Conservation (phyloP, 2,329 filamentous ascomycete genomes). For the Ceratocystis alfenasii region DNA sequence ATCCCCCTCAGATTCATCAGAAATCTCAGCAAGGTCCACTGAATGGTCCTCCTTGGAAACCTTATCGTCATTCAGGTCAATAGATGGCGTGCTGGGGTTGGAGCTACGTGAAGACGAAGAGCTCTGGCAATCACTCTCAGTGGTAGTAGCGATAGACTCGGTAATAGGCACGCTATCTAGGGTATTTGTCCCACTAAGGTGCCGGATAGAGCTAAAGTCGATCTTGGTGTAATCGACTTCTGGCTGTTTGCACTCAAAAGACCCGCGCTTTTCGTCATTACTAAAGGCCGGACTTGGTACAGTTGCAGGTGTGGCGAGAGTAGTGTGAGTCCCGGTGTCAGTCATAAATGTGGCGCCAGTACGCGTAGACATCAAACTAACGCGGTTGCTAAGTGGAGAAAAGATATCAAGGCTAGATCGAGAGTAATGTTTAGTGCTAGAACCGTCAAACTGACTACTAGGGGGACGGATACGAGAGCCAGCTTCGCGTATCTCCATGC, state of each 20-base stretch:
- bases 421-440: conserved; percentile 49
- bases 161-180: conserved; percentile 27
- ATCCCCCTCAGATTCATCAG: conserved; percentile 19
- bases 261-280: conserved; percentile 37
- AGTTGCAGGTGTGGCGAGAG: conserved; percentile 41
- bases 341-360: conserved; percentile 61
- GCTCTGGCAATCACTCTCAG: conserved; percentile 21
- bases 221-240: conserved; percentile 51
- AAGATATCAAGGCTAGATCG: conserved; percentile 59
- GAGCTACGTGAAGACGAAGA: conserved; percentile 19
- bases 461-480: conserved; percentile 57
- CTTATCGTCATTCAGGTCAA: conserved; percentile 20
- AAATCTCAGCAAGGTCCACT: neutral
- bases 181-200: conserved; percentile 34
- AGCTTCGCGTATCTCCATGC: conserved; percentile 82
- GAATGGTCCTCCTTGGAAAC: neutral
- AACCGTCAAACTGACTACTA: conserved; percentile 73
- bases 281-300: conserved; percentile 44
- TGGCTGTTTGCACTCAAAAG: conserved; percentile 29
- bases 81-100: conserved; percentile 19
- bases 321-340: conserved; percentile 54
- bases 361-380: conserved; percentile 62
- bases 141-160: conserved; percentile 20
- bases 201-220: conserved; percentile 40
- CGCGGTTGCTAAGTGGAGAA: conserved; percentile 48